Conservation (phyloP, 768 basidiomycete species). For the Scleroderma citrinum region DNA sequence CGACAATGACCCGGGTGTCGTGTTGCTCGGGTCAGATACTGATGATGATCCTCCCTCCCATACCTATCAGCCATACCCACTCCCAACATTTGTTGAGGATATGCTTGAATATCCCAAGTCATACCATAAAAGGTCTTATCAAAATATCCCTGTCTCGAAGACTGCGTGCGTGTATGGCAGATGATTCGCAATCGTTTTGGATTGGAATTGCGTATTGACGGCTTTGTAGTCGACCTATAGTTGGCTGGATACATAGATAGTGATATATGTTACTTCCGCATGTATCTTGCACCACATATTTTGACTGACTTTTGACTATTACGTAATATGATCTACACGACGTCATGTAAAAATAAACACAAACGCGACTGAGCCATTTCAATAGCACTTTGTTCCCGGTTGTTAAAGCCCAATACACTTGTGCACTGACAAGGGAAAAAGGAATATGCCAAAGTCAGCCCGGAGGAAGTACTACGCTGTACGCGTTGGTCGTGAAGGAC, state of each 20-base stretch:
- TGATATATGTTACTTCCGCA: no score
- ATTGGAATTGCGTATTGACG: no score
- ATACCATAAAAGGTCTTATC: constrained; percentile 3
- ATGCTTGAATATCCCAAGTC: constrained; percentile 34
- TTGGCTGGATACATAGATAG: no score
- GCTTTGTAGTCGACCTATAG: no score
- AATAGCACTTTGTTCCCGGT: no score
- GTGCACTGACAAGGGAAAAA: neutral
- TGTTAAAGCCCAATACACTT: neutral
- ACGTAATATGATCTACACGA: no score
- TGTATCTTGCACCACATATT: no score
- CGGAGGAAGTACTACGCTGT: constrained; percentile 58
- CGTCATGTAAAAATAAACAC: no score
- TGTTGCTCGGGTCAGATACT: constrained; percentile 19
- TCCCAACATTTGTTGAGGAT: constrained; percentile 50
- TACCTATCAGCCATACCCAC: constrained; percentile 34
- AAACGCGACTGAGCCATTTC: no score
- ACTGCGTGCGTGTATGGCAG: constrained; percentile 28
- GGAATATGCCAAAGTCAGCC: constrained; percentile 24
- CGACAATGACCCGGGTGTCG: constrained; percentile 14
- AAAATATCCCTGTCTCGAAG: constrained; percentile 18
- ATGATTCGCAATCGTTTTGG: no score
- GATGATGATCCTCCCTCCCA: constrained; percentile 8
- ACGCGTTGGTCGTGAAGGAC: constrained; percentile 48
- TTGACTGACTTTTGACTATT: no score